Evolutionary conservation across 441 rosid genomes (phyloP), one percentile per base, ranked within the genome.

Genomic region (Gossypium aridum): DNA sequence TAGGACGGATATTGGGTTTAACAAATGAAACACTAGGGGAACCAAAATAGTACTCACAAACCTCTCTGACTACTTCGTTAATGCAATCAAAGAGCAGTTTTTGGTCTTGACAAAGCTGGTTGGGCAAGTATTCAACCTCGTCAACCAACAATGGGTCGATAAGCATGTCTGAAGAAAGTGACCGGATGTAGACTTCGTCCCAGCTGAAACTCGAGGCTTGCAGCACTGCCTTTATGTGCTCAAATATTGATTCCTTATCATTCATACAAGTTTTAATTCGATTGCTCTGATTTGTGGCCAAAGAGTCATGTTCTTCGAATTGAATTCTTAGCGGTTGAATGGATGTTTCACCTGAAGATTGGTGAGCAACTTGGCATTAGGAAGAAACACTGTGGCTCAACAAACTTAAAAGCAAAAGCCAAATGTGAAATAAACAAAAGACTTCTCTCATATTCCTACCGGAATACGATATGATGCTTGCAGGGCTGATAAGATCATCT

Each of bases 401-500:
- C 34, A 7, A 62, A 49, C 28, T 62, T 19, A 7, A 28, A 39
- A 70, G 51, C 25, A 73, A 6, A 28, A 14, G 19, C n/a, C 19
- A n/a, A 60, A 63, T 13, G 10, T 10, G 4, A 61, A 65, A 8
- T 31, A n/a, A 64, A 56, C 9, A 66, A 37, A 76, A 64, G 68
- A 61, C 39, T 23, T 23, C 60, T 67, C 64, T 45, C 7, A 14
- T 45, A 63, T 64, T 72, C 80, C 62, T 90, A 93, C 98, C 95
- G 70, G 85, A 78, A 76, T 75, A 87, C 49, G 80, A 80, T 85
- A 81, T 75, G 65, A 85, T 85, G 71, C 85, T 85, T 69, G 84
- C 83, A 64, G 97, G 93, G 82, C 91, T 92, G 53, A 78, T 66
- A 62, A 90, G 97, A 71, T 93, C 97, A 76, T 92, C 99, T 12